Percentiles rank a stretch among this genome's conserved stretches.
These are phyloP conservation scores for Monosporascus sp. DNA, from an alignment of 2,329 filamentous ascomycete species.

Conservation along the genomic window DNA sequence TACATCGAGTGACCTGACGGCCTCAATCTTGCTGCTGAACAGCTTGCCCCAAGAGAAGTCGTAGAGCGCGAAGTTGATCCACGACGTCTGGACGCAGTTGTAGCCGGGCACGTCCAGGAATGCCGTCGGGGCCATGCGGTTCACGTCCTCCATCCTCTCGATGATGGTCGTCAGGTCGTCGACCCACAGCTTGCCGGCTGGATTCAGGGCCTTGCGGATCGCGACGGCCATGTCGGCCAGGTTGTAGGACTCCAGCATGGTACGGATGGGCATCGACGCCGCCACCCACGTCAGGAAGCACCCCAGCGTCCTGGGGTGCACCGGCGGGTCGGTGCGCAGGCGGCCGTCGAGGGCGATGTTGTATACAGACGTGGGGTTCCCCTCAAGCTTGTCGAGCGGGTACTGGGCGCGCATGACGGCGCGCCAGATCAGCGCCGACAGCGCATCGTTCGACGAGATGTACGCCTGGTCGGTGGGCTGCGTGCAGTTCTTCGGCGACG, in stretches of 20 bases:
- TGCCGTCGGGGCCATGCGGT: conserved; percentile 26
- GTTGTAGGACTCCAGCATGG: conserved; percentile 22
- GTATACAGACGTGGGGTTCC: conserved; percentile 28
- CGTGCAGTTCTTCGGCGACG: conserved; percentile 22
- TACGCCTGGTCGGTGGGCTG: conserved; percentile 11
- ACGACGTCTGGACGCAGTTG: conserved; percentile 29
- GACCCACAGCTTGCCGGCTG: conserved; percentile 26
- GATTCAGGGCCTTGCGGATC: conserved; percentile 28
- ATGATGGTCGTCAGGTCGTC: conserved; percentile 25
- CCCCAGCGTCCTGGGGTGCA: conserved; percentile 31
- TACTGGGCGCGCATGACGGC: conserved; percentile 24
- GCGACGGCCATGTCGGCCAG: conserved; percentile 29
- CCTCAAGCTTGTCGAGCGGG: conserved; percentile 23
- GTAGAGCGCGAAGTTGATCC: conserved; percentile 29
- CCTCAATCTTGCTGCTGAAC: conserved; percentile 22
- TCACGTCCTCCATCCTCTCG: conserved; percentile 26
- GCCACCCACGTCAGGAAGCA: conserved; percentile 34
- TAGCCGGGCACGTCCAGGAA: conserved; percentile 31
- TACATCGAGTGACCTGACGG: conserved; percentile 25
- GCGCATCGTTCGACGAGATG: conserved; percentile 30
- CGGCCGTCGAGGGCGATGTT: conserved; percentile 34
- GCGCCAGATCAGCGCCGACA: conserved; percentile 33
- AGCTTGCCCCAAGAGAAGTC: conserved; percentile 27
- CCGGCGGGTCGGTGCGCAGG: conserved; percentile 26
- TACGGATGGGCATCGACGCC: conserved; percentile 21